Evolutionary conservation across 1,284 basidiomycete genomes (phyloP).

Genomic region (Cystobasidiaceae sp.): DNA sequence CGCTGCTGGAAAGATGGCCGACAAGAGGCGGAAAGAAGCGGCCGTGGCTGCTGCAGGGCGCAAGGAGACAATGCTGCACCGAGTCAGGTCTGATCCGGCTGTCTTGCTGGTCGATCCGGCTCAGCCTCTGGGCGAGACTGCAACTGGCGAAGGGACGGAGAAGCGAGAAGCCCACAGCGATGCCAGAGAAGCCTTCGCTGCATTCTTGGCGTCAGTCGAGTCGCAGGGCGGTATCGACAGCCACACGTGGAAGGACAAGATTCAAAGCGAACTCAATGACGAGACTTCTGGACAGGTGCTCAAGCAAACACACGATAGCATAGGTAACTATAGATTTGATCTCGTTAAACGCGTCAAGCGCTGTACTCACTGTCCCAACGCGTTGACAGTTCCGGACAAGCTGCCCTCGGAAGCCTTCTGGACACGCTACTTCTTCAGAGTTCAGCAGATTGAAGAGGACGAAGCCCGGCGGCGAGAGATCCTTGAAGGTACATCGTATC

Average conservation of each 20-base stretch:
- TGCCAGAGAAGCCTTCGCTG: constrained; percentile 56
- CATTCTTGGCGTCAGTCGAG: constrained; percentile 50
- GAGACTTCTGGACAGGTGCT: constrained; percentile 1
- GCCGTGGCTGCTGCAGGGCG: constrained; percentile 58
- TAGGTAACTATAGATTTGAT: background rate
- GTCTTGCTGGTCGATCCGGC: constrained; percentile 72
- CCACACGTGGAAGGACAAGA: constrained; percentile 24
- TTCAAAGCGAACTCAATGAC: constrained; percentile 17
- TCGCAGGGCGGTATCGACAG: constrained; percentile 32
- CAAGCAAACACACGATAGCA: background rate
- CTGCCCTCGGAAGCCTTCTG: constrained; percentile 72
- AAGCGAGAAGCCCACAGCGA: constrained; percentile 52
- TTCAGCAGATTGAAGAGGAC: constrained; percentile 74
- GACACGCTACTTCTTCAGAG: constrained; percentile 86
- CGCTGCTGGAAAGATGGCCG: constrained; percentile 8
- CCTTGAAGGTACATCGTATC: constrained; percentile 59
- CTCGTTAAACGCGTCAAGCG: constrained; percentile 7
- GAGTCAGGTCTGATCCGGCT: constrained; percentile 67
- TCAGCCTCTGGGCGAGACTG: background rate
- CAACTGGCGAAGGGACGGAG: background rate
- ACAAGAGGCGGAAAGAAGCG: constrained; percentile 50
- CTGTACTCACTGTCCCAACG: background rate
- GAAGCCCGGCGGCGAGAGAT: constrained; percentile 74
- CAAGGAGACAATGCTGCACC: constrained; percentile 68
- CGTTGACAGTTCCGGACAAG: constrained; percentile 62